Conservation (phyloP, 306 rosid species). For the Senna tora region DNA sequence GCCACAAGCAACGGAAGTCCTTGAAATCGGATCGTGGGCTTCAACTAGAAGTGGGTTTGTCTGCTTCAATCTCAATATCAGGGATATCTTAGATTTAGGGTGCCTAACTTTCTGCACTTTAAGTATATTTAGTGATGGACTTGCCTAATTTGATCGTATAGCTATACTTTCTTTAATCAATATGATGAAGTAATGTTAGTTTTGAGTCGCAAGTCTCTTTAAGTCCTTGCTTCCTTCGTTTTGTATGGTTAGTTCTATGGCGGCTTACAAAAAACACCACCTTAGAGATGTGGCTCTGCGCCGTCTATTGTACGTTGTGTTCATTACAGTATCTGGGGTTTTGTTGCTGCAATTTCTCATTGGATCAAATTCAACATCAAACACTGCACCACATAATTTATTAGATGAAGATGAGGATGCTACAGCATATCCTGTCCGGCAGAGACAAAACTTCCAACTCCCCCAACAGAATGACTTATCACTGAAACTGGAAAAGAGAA, state of each 20-base stretch:
- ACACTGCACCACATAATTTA: background rate
- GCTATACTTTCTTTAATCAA: constrained; percentile 11
- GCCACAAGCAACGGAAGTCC: constrained; percentile 28
- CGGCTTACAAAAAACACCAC: constrained; percentile 59
- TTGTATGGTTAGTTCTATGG: constrained; percentile 46
- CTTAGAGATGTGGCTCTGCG: constrained; percentile 62
- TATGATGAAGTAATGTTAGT: constrained; percentile 38
- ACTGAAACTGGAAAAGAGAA: constrained; percentile 59
- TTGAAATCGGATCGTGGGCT: constrained; percentile 37
- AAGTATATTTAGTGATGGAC: constrained; percentile 11
- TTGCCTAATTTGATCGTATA: background rate
- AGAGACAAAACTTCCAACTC: constrained; percentile 51
- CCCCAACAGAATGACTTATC: constrained; percentile 79
- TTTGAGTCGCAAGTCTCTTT: constrained; percentile 32
- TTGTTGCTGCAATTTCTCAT: constrained; percentile 57
- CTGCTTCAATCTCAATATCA: constrained; percentile 44
- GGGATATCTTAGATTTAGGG: constrained; percentile 49
- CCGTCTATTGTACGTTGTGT: constrained; percentile 62
- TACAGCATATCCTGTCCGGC: constrained; percentile 36
- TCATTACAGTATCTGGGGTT: constrained; percentile 64
- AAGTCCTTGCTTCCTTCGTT: constrained; percentile 32
- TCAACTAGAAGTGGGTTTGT: constrained; percentile 39
- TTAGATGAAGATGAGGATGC: constrained; percentile 47
- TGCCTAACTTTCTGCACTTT: constrained; percentile 34
- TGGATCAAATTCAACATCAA: constrained; percentile 56